Base-by-base conservation (phyloP, 2,329 filamentous ascomycete species). In the Saccharata proteae region DNA sequence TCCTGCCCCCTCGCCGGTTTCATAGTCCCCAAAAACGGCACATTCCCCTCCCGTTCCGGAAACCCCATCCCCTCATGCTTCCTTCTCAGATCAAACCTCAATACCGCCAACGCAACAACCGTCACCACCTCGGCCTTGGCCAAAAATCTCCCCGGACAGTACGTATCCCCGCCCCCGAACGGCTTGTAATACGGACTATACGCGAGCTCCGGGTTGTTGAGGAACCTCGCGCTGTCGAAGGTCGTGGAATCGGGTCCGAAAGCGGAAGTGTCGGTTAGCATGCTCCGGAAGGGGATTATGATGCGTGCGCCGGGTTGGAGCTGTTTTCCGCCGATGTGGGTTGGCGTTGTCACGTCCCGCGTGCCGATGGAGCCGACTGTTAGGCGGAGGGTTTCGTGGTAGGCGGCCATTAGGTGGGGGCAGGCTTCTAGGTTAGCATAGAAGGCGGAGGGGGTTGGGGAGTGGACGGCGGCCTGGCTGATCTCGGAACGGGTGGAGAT, bases 281-380 rank as follows among this genome's bases (percentile, higher is more conserved):
- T 22, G 24, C 41, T 39, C 3, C 41, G 43, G 18, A 32, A 34
- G 6, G 43, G 36, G 16, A 46, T 38, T 12, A 46, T 21, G 13
- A 45, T 14, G 10, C 25, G 30, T 8, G 14, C 25, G 18, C 40
- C 40, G 7, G 31, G 12, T 5, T 21, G 28, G 8, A 45, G 37
- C 5, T 23, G 25, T 22, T 40, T 40, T 12, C 33, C 32, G 19
- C 42, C 34, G 6, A 43, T 29, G 4, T 6, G 5, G 8, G 36
- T 42, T 16, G 29, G 22, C 10, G 17, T 27, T 6, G 24, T 26
- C n/a, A 43, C 31, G 22, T 34, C 28, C 7, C 43, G 38, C 10
- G 17, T 16, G 6, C 13, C 27, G 9, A 27, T 21, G 12, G 32
- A 34, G n/a, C 17, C 19, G 6, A 34, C 29, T 2, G 32, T 16